Evolutionary conservation across 2,329 filamentous ascomycete species (phyloP).

Genomic region (Sporothrix globosa): DNA sequence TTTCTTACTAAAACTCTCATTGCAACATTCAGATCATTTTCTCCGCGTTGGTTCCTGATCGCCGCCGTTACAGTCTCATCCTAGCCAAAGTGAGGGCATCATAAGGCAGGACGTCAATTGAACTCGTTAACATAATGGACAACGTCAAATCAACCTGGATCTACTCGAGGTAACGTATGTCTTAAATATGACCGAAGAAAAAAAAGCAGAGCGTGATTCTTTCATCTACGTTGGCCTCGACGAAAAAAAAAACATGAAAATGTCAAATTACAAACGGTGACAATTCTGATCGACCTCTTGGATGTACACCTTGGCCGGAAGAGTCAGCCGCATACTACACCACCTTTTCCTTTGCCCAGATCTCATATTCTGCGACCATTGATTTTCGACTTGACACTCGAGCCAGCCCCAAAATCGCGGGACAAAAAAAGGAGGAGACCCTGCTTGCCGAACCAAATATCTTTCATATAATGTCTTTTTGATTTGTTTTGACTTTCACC

Average conservation of each 20-base stretch:
- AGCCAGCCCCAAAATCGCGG: background rate
- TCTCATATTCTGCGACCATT: constrained; percentile 16
- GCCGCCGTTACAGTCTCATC: constrained; percentile 1
- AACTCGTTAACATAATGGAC: no score
- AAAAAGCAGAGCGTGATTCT: no score
- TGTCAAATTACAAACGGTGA: no score
- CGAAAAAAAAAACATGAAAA: no score
- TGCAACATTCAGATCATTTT: background rate
- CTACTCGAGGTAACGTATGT: no score
- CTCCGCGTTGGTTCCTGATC: constrained; percentile 5
- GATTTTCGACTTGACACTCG: constrained; percentile 15
- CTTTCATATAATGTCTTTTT: background rate
- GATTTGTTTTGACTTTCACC: background rate
- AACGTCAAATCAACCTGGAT: no score
- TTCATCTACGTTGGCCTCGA: no score
- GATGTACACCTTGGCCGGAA: no score
- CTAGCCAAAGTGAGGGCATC: background rate
- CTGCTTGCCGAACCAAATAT: background rate
- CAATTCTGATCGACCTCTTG: no score
- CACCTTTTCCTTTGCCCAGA: background rate
- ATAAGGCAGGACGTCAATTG: no score
- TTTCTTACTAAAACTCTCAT: background rate
- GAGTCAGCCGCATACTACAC: background rate
- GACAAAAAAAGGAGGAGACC: background rate
- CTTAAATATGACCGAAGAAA: no score